phyloP scores from a whole-genome alignment of 805 yeast genomes.

The Pichia pseudocactophila region DNA sequence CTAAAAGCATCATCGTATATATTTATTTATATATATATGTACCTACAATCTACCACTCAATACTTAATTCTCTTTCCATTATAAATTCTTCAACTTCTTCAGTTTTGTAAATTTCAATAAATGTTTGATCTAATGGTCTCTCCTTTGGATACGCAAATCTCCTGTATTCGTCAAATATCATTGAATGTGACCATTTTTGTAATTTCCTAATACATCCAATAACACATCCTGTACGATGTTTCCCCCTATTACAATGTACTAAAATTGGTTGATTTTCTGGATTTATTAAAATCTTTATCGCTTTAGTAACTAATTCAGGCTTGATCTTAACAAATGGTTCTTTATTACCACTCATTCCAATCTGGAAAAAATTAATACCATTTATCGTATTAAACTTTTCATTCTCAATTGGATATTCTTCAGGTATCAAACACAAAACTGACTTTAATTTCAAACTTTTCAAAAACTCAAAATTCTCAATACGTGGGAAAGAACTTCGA shows the following conservation, averaged over 20 bases:
- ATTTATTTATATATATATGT: neutral
- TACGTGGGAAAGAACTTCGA: slow-evolving; percentile 83
- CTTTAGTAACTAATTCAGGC: slow-evolving; percentile 61
- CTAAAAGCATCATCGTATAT: too few species aligned
- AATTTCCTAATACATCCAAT: slow-evolving; percentile 86
- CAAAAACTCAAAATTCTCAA: slow-evolving; percentile 70
- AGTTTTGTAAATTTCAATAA: slow-evolving; percentile 82
- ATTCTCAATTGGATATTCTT: slow-evolving; percentile 80
- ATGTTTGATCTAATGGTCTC: slow-evolving; percentile 91
- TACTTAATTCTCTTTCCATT: slow-evolving; percentile 44
- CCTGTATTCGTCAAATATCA: slow-evolving; percentile 93
- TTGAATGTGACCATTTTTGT: slow-evolving; percentile 87
- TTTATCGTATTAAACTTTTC: slow-evolving; percentile 50
- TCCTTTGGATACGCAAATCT: slow-evolving; percentile 93
- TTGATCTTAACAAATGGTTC: slow-evolving; percentile 81
- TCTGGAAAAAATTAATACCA: slow-evolving; percentile 65
- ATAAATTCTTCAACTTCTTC: slow-evolving; percentile 51
- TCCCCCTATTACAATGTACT: slow-evolving; percentile 94
- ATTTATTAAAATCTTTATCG: slow-evolving; percentile 69
- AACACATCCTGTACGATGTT: slow-evolving; percentile 93
- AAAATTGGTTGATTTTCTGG: slow-evolving; percentile 87
- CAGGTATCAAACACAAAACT: slow-evolving; percentile 80
- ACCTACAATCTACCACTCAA: slow-evolving; percentile 53
- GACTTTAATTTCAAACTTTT: slow-evolving; percentile 56
- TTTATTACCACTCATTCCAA: slow-evolving; percentile 92